Evolutionary conservation across 805 yeast species (phyloP), one percentile per base, ranked within the genome.

Genomic region (Starmera quercuum): DNA sequence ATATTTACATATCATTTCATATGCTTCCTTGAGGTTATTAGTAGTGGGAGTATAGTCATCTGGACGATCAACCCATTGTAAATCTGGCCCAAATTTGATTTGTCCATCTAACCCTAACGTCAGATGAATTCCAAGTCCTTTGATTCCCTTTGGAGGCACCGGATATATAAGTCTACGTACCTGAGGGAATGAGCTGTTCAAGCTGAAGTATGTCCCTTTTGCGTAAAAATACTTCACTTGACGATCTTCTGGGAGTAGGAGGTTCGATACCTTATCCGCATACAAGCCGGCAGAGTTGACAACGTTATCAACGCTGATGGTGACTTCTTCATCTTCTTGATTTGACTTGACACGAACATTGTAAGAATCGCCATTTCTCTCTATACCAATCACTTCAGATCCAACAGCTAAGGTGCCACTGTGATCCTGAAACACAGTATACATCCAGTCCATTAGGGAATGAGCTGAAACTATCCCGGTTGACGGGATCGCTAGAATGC

Each of bases 391-490:
- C 2, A 86, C 85, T 31, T 68, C 52, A 0, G 95, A 75, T 12
- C 74, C 75, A 4, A 75, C 46, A 0, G 82, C 83, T 5, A 79
- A 42, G 12, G 81, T 85, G 4, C 86, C 95, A 3, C 66, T 76
- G 33, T 68, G 52, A 20, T 63, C 60, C 38, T 79, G 83, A 30
- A 81, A 64, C 13, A 57, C 55, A 0, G 80, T 67, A 33, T 70
- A 67, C 31, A 71, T 60, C 53, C 66, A 84, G 20, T 67, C 67
- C 71, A 82, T 73, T 36, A 82, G 63, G 6, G 83, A 77, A 54
- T 88, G 95, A 0, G 94, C 86, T 11, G 85, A 77, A 2, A 86
- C 56, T 14, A 87, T 88, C 1, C 97, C 96, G 0, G 95, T 81
- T 1, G 87, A 66, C 2, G 95, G 92, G 7, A 94, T 82, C 38